Evolutionary conservation across 768 basidiomycete genomes (phyloP), one percentile per base, ranked within the genome.

Genomic region (Candolleomyces efflorescens): DNA sequence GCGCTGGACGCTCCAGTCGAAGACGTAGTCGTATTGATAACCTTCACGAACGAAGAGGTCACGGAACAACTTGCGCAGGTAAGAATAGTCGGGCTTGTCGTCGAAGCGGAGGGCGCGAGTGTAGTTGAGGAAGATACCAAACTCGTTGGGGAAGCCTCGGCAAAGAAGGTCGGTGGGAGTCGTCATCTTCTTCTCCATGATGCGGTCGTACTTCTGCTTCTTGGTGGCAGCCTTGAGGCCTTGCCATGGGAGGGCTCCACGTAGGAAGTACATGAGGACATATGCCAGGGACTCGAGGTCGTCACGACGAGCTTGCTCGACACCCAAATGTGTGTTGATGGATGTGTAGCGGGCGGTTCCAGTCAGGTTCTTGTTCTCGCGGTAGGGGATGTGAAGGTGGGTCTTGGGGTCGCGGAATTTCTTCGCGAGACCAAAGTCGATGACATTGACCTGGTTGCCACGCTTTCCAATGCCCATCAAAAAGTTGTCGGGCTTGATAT

Each of bases 141-240:
- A 97, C 77, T 99, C 97, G 79, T 94, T 95, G 60, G 97, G 96
- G 84, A 97, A 98, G n/a, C 93, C 94, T 64, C 96, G 94, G 80
- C 96, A 98, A 26, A 99, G 86, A 58, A 96, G 81, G 71, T 98
- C 94, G 52, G 92, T 95, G 13, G 94, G 92, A 0, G 94, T 97
- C 38, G 97, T 98, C 94, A 99, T 98, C 86, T 99, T 99, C 86
- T 99, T 99, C 78, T 99, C 97, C 97, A 99, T 99, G 79, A 99
- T 99, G 60, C 97, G 89, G 75, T 98, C 97, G 74, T 98, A 98
- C 80, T 99, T 99, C 82, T 99, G 97, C 85, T 99, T 99, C 92
- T 99, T 99, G 59, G 97, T 99, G 41, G 96, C 96, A 59, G 97
- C 97, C 80, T 99, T 99, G 71, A 99, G 85, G 59, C 97, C 97